These are phyloP conservation scores for Alternaria consortialis DNA, from an alignment of 2,329 filamentous ascomycete genomes.

Conservation along the genomic window DNA sequence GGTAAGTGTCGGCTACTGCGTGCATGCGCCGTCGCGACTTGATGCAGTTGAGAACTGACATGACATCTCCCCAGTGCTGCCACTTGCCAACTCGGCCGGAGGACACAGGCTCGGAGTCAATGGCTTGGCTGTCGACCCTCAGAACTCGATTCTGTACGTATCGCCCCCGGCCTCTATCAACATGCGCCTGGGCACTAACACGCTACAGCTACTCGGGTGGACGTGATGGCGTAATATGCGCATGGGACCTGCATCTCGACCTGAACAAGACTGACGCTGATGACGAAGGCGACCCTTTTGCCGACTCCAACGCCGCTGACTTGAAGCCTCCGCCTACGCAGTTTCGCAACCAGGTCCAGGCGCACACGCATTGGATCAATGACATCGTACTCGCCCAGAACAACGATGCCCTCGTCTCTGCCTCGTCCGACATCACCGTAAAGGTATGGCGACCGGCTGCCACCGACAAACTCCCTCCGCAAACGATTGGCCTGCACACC, in stretches of 20 bases:
- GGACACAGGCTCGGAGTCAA: conserved; percentile 95
- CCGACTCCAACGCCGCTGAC: conserved; percentile 44
- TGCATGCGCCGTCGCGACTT: conserved; percentile 8
- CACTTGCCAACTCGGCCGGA: conserved; percentile 76
- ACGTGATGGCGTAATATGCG: conserved; percentile 93
- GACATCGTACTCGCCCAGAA: conserved; percentile 83
- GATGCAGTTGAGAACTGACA: conserved; percentile 15
- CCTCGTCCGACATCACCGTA: conserved; percentile 92
- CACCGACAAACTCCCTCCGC: conserved; percentile 69
- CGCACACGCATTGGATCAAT: conserved; percentile 96
- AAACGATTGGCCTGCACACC: conserved; percentile 88
- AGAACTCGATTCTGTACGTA: conserved; percentile 84
- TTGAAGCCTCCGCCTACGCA: conserved; percentile 59
- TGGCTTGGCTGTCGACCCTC: conserved; percentile 85
- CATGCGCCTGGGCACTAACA: conserved; percentile 20
- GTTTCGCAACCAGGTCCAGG: conserved; percentile 72
- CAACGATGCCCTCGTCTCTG: conserved; percentile 82
- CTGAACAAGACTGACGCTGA: conserved; percentile 51
- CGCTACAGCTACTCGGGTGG: conserved; percentile 85
- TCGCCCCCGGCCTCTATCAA: conserved; percentile 2
- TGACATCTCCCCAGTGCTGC: conserved; percentile 65
- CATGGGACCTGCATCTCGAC: conserved; percentile 87
- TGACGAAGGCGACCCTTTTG: conserved; percentile 55
- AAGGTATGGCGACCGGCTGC: conserved; percentile 86
- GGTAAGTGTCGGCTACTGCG: conserved; percentile 49